phyloP scores from a whole-genome alignment of 148 eudicot species.

The Hydrangea macrophylla region DNA sequence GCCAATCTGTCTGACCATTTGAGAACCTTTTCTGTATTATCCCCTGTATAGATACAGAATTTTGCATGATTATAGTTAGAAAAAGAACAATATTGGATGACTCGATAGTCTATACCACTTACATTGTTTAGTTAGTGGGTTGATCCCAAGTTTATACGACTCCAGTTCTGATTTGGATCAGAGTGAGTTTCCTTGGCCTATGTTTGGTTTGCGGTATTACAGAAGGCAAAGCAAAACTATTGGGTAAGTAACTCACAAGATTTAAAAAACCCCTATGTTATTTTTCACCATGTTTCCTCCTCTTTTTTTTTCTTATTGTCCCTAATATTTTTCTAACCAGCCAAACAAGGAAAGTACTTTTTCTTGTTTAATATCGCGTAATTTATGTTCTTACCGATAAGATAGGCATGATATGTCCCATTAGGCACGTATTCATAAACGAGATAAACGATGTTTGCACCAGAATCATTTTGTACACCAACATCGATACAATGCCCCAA shows the following conservation, averaged over 20 bases:
- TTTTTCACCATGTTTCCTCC: too few relatives aligned
- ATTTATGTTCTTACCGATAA: conserved; percentile 37
- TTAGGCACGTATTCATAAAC: conserved; percentile 58
- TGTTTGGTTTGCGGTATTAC: too few relatives aligned
- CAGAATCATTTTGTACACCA: conserved; percentile 28
- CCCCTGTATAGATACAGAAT: conserved; percentile 34
- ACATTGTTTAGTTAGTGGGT: too few relatives aligned
- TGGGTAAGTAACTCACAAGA: too few relatives aligned
- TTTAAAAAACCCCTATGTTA: too few relatives aligned
- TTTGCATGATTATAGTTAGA: neutral
- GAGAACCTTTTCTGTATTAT: conserved; percentile 27
- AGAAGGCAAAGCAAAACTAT: too few relatives aligned
- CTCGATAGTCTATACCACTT: too few relatives aligned
- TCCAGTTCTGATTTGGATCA: neutral
- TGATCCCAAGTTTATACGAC: neutral
- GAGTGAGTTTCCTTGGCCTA: too few relatives aligned
- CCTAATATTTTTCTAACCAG: too few relatives aligned
- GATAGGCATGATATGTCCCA: conserved; percentile 46
- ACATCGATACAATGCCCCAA: conserved; percentile 62
- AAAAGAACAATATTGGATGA: neutral
- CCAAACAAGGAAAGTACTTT: too few relatives aligned
- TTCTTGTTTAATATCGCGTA: neutral
- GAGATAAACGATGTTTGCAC: conserved; percentile 49
- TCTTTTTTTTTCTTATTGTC: neutral
- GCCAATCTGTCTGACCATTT: conserved; percentile 67